Evolutionary conservation across 108 stramenopile species (phyloP).

Genomic region (Nannochloropsis salina): DNA sequence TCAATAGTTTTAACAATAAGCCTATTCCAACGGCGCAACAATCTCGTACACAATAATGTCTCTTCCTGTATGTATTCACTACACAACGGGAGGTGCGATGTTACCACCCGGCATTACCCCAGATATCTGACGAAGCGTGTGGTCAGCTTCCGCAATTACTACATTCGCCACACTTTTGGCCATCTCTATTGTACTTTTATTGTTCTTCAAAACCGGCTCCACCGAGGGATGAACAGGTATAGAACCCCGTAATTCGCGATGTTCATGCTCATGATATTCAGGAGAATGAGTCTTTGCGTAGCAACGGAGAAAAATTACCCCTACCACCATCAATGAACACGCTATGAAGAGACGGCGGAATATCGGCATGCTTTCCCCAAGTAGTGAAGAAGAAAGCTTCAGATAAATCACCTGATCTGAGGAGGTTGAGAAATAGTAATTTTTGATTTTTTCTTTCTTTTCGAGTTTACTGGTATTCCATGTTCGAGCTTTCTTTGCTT

Average conservation of each 20-base stretch:
- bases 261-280: neutral
- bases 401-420: too few relatives aligned
- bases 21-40: too few relatives aligned
- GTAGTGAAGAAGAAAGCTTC: too few relatives aligned
- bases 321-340: neutral
- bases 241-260: neutral
- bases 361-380: neutral
- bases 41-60: too few relatives aligned
- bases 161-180: neutral
- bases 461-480: too few relatives aligned
- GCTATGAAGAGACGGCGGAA: neutral
- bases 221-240: neutral
- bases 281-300: neutral
- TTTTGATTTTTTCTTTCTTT: too few relatives aligned
- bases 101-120: neutral
- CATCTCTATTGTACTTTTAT: neutral
- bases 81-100: neutral
- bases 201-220: neutral
- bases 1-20: too few relatives aligned
- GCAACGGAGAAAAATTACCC: neutral
- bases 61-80: too few relatives aligned
- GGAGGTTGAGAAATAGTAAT: too few relatives aligned
- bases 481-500: too few relatives aligned
- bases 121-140: neutral
- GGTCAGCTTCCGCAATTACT: neutral